Percentiles rank a stretch among this genome's conserved stretches.
Conservation (phyloP, 225 moss, liverwort and hornwort genomes). For the Pleurozium schreberi region DNA sequence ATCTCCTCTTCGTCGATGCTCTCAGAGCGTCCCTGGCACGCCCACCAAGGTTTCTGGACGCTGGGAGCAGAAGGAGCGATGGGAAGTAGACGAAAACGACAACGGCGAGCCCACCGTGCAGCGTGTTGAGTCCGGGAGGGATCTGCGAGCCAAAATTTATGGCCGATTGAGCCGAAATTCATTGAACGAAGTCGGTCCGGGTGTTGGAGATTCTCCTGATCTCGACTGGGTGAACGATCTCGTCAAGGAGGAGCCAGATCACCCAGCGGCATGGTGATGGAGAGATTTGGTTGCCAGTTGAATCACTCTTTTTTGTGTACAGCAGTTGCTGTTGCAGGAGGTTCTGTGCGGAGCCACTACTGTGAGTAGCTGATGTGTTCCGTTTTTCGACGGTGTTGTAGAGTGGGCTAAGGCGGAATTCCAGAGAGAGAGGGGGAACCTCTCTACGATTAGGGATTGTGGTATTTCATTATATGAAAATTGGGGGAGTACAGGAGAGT, state of each 20-base stretch:
- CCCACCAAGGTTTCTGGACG: conserved; percentile 65
- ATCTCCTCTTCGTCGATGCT: conserved; percentile 85
- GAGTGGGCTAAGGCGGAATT: neutral
- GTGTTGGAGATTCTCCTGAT: conserved; percentile 45
- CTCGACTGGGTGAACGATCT: conserved; percentile 81
- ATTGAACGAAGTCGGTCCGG: conserved; percentile 10
- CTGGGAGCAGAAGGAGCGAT: conserved; percentile 71
- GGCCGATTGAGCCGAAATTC: conserved; percentile 64
- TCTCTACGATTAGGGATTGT: neutral
- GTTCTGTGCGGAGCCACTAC: neutral
- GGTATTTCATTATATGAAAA: neutral
- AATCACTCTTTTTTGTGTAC: neutral
- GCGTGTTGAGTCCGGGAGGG: conserved; percentile 88
- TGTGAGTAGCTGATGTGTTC: neutral
- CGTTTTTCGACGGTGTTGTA: neutral
- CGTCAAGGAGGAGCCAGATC: conserved; percentile 50
- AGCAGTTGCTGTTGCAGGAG: neutral
- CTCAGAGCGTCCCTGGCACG: conserved; percentile 86
- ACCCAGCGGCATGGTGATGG: conserved; percentile 20
- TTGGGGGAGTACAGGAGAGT: conserved; percentile 11
- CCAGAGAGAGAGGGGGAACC: neutral
- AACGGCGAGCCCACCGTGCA: conserved; percentile 68
- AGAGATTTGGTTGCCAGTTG: neutral
- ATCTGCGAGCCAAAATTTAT: conserved; percentile 87
- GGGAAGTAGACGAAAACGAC: conserved; percentile 71